Evolutionary conservation across 257 asterid species (phyloP), one percentile per base, ranked within the genome.

Genomic region (Dorcoceras hygrometricum): DNA sequence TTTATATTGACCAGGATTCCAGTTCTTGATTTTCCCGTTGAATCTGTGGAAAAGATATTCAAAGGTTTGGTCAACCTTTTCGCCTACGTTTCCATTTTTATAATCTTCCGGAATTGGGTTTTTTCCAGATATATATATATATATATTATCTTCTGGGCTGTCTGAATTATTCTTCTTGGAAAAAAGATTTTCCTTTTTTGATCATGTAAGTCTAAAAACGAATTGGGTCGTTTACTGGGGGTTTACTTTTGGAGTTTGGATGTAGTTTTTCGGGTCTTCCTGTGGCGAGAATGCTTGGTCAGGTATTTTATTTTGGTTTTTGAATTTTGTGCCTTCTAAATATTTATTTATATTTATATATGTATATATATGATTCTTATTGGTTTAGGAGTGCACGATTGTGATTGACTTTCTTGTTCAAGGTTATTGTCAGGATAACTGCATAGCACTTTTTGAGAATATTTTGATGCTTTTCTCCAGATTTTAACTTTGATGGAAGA

Each of bases 211-310:
- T 75, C 39, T 50, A 51, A 66, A 25, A 69, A 68, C 61, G 11
- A 31, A 43, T 65, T 51, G 68, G 76, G 82, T 81, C 84, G 65
- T 77, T 86, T 75, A 78, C 84, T 61, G 66, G 75, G 77, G 71
- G 78, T 72, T 73, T 71, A 31, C 74, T 73, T 69, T 69, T 28
- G 10, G 6, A 19, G 66, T 66, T 58, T 68, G 18, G 54, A 29
- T 48, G 23, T 28, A 48, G 24, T 34, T 53, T 53, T 69, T 56
- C 75, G 62, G 51, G 71, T 67, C 65, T 46, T 62, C 70, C 59
- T 39, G 67, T 61, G 62, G 73, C 71, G 32, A 53, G 59, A 64
- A 61, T 73, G 76, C 71, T 73, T 82, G 84, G 79, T 76, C 83
- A 71, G 62, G 76, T 63, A 43, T n/a, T 61, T 58, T 66, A 32